Conservation (phyloP, 176 grass and related monocot genomes). For the Lolium perenne region DNA sequence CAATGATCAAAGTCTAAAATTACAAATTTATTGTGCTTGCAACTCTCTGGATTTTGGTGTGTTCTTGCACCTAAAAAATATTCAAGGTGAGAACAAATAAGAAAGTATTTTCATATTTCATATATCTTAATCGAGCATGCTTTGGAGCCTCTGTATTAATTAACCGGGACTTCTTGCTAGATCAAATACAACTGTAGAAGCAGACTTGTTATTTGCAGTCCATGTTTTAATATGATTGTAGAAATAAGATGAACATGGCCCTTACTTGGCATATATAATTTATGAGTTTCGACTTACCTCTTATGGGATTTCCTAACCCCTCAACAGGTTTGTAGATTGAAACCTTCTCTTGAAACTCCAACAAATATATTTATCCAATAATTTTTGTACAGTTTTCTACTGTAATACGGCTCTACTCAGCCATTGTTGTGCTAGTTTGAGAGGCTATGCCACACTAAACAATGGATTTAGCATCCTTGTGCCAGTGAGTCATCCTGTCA, state of each 20-base stretch:
- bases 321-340: background rate
- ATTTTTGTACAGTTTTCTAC: background rate
- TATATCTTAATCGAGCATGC: background rate
- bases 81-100: background rate
- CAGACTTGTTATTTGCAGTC: background rate
- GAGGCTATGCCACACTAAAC: background rate
- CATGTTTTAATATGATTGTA: background rate
- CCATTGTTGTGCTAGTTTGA: background rate
- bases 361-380: background rate
- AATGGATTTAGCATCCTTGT: background rate
- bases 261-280: background rate
- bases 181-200: background rate
- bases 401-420: background rate
- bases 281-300: background rate
- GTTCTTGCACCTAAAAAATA: background rate
- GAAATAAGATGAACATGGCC: background rate
- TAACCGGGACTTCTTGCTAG: background rate
- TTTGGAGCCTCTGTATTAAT: background rate
- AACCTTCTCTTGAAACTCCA: background rate
- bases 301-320: background rate
- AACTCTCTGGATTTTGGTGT: background rate
- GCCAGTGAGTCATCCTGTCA: background rate
- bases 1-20: background rate
- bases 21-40: background rate
- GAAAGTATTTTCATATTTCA: background rate